Conservation (phyloP, 2,329 filamentous ascomycete genomes). For the Polychaeton citri region DNA sequence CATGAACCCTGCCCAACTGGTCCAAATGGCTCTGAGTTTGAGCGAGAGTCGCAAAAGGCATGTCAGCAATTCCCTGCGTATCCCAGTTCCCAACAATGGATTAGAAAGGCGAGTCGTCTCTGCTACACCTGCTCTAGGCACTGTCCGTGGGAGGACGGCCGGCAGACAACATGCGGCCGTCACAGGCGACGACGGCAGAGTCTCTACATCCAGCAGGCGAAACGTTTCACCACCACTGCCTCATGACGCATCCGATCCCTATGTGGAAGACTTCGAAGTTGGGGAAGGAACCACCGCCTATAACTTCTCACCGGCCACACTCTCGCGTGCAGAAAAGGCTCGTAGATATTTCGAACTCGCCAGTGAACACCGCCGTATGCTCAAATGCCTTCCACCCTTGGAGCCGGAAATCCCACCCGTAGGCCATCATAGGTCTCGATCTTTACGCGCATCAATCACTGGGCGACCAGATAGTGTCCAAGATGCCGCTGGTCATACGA, state of each 20-base stretch:
- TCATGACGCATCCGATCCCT: slow-evolving; percentile 25
- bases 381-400: slow-evolving; percentile 68
- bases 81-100: slow-evolving; percentile 38
- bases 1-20: slow-evolving; percentile 75
- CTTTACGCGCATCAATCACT: slow-evolving; percentile 7
- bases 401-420: slow-evolving; percentile 33
- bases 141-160: slow-evolving; percentile 15
- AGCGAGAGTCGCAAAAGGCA: slow-evolving; percentile 64
- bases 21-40: slow-evolving; percentile 79
- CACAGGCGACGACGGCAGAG: slow-evolving; percentile 11
- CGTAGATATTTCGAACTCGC: slow-evolving; percentile 76
- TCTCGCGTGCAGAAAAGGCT: slow-evolving; percentile 71
- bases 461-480: neutral
- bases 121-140: slow-evolving; percentile 23
- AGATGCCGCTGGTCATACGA: no score
- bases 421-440: slow-evolving; percentile 26
- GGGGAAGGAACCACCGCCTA: slow-evolving; percentile 34
- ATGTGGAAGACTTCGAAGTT: slow-evolving; percentile 3
- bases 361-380: slow-evolving; percentile 65
- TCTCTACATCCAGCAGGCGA: slow-evolving; percentile 6
- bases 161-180: neutral
- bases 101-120: slow-evolving; percentile 28
- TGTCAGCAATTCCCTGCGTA: slow-evolving; percentile 42
- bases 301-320: slow-evolving; percentile 64
- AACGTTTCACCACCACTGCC: slow-evolving; percentile 47